phyloP scores from a whole-genome alignment of 768 basidiomycete species.

The Lepiota venenata region DNA sequence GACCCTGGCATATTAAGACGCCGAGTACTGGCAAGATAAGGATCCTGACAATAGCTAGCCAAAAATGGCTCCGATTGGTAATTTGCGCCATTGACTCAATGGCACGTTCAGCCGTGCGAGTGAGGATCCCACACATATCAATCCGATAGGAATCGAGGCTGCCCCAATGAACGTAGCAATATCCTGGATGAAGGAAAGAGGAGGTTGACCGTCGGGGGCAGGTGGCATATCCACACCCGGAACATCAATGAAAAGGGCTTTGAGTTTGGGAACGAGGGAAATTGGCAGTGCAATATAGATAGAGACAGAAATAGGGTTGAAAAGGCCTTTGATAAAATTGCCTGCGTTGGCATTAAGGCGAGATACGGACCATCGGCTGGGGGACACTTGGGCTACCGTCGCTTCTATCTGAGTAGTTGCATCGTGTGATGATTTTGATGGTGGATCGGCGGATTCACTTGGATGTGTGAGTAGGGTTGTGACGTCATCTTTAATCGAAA shows the following conservation, averaged over 20 bases:
- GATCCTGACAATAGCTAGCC: constrained; percentile 52
- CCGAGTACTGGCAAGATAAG: constrained; percentile 59
- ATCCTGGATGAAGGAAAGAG: constrained; percentile 58
- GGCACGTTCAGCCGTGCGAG: constrained; percentile 58
- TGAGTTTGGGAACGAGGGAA: constrained; percentile 52
- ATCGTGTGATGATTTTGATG: not conserved
- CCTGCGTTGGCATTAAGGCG: constrained; percentile 1
- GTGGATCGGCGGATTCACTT: not conserved
- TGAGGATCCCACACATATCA: constrained; percentile 61
- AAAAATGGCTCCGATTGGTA: constrained; percentile 51
- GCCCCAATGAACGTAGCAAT: constrained; percentile 56
- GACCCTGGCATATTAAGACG: constrained; percentile 48
- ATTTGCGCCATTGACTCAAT: constrained; percentile 34
- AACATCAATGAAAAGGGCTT: constrained; percentile 55
- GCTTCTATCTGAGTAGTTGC: not conserved
- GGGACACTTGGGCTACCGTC: not conserved
- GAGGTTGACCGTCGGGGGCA: constrained; percentile 67
- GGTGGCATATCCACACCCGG: constrained; percentile 38
- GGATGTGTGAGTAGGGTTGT: constrained; percentile 15
- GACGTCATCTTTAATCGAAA: constrained; percentile 21
- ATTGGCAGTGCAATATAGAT: constrained; percentile 55
- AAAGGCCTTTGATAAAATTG: constrained; percentile 32
- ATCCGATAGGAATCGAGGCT: constrained; percentile 60
- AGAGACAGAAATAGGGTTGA: constrained; percentile 47
- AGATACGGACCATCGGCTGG: not conserved